Base-by-base conservation (phyloP, 495 filamentous ascomycete species). In the Penicillium desertorum region DNA sequence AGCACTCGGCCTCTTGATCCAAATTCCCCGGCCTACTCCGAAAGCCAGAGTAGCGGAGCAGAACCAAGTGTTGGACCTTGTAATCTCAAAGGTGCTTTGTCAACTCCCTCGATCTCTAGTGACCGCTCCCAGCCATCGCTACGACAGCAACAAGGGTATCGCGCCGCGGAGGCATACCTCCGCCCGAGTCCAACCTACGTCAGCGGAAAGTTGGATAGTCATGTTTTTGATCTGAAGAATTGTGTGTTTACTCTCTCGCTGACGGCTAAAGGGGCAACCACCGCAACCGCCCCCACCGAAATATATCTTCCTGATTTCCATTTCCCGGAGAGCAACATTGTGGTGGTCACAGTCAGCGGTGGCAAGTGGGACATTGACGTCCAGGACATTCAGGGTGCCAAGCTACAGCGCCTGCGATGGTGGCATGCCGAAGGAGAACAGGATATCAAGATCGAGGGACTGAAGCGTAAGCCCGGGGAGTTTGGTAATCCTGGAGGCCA, bases 261-360 rank as follows among this genome's bases (percentile, higher is more conserved):
- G 23, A 71, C 81, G 8, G 86, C 84, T 8, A 67, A 76, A 16
- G 69, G 72, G 14, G 64, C 78, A 1, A 78, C 81, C 5, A 64
- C 73, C 0, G 76, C 87, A 39, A 83, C 86, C 1, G 68, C 74
- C 10, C 90, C 92, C 2, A 98, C 93, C 0, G 85, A 90, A 55
- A 83, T 97, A 11, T 96, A 90, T 65, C 76, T 98, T 1, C 94
- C 94, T 0, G 90, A 92, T 25, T 96, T 92, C 68, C 94, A 98
- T 74, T 98, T 97, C 68, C 93, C 95, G 5, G 83, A 84, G 34
- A 79, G 82, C 7, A 74, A 80, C 8, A 88, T 86, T 29, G 73
- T 72, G 3, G 83, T 98, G 3, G 83, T 98, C 6, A 81, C 86
- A 25, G 86, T 91, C 45, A 91, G 84, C 65, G 88, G 87, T 4